These are phyloP conservation scores for Mayamaea pseudoterrestris DNA, from an alignment of 108 stramenopile genomes.

Conservation along the genomic window DNA sequence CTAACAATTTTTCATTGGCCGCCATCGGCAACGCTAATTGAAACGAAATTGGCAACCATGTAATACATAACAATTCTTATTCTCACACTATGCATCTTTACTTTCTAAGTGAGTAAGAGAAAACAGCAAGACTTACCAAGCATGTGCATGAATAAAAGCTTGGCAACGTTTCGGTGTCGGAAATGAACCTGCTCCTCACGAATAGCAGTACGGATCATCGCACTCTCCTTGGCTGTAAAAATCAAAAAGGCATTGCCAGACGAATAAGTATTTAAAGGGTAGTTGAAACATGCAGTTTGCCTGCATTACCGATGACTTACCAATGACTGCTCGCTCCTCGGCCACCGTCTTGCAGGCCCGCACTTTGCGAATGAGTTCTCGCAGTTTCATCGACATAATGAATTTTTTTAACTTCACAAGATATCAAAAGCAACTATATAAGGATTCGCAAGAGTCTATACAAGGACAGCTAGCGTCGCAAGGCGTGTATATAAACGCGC, in stretches of 20 bases:
- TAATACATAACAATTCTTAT: too few relatives aligned
- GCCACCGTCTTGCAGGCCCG: slow-evolving; percentile 98
- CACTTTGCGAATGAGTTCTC: slow-evolving; percentile 98
- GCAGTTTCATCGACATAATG: slow-evolving; percentile 91
- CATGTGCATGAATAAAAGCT: slow-evolving; percentile 99
- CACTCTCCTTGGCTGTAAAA: too few relatives aligned
- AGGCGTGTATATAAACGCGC: too few relatives aligned
- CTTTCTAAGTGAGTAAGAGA: too few relatives aligned
- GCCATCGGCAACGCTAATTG: slow-evolving; percentile 4
- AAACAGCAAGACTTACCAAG: slow-evolving; percentile 67
- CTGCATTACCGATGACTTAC: slow-evolving; percentile 96
- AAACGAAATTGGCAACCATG: too few relatives aligned
- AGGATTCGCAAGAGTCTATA: too few relatives aligned
- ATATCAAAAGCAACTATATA: too few relatives aligned
- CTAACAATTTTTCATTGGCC: neutral
- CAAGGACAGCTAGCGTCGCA: too few relatives aligned
- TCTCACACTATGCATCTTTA: neutral
- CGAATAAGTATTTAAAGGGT: too few relatives aligned
- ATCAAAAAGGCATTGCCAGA: too few relatives aligned
- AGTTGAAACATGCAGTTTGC: too few relatives aligned
- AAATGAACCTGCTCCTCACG: slow-evolving; percentile 95
- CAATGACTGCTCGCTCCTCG: slow-evolving; percentile 97
- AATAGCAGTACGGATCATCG: slow-evolving; percentile 98
- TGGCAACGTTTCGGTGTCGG: slow-evolving; percentile 97
- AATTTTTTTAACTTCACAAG: too few relatives aligned